A percentile compares a stretch with the other conserved stretches of the same genome.
Evolutionary conservation across 805 yeast genomes (phyloP).

Genomic region (Kuraishia borneana): DNA sequence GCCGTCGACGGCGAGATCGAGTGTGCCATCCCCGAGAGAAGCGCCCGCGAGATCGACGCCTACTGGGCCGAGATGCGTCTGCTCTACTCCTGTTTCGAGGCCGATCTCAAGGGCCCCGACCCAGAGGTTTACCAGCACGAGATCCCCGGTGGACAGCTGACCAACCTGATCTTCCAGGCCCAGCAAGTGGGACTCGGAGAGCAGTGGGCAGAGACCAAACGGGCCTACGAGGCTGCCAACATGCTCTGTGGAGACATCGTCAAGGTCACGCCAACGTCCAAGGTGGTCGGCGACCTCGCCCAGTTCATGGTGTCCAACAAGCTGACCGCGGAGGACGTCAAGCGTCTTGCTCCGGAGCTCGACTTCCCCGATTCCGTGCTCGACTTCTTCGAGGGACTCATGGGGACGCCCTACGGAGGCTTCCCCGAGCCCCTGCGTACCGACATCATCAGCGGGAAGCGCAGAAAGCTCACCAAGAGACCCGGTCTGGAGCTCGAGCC

Average conservation of each 20-base stretch:
- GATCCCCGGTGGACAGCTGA: conserved; percentile 99
- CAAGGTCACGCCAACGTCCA: conserved; percentile 98
- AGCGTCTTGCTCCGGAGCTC: conserved; percentile 74
- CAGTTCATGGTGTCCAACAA: conserved; percentile 98
- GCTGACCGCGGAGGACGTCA: conserved; percentile 75
- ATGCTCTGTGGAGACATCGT: conserved; percentile 89
- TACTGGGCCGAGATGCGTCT: conserved; percentile 99
- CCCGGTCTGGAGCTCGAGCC: conserved; percentile 92
- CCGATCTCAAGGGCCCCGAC: conserved; percentile 98
- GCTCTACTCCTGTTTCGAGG: conserved; percentile 93
- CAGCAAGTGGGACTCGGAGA: conserved; percentile 97
- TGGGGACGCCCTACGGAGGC: conserved; percentile 99
- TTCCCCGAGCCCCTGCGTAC: conserved; percentile 99
- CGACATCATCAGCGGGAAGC: conserved; percentile 81
- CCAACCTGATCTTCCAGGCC: conserved; percentile 97
- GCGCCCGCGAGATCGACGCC: conserved; percentile 76
- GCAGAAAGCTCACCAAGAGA: conserved; percentile 78
- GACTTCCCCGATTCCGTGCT: conserved; percentile 98
- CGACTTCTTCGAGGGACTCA: conserved; percentile 97
- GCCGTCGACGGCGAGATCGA: conserved; percentile 80
- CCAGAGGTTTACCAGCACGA: conserved; percentile 98
- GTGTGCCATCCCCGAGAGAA: conserved; percentile 55
- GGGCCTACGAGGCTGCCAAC: conserved; percentile 88
- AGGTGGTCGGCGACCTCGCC: conserved; percentile 99
- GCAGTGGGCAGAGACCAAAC: conserved; percentile 94